Conservation (phyloP, 2,329 filamentous ascomycete genomes). For the Aspergillus unguis region DNA sequence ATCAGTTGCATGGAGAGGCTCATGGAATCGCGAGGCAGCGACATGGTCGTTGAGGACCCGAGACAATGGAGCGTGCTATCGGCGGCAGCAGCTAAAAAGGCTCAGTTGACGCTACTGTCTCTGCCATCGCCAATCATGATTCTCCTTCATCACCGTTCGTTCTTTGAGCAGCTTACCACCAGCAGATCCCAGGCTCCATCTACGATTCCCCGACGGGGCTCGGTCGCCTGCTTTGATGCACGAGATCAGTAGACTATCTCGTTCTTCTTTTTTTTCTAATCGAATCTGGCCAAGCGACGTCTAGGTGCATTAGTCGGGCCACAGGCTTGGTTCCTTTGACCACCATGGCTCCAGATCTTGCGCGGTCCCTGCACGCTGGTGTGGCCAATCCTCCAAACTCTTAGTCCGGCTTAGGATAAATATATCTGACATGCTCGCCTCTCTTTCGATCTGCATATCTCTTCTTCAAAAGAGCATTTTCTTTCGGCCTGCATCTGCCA, state of each 20-base stretch:
- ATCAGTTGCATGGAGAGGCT: conserved; percentile 8
- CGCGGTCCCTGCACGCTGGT: conserved; percentile 5
- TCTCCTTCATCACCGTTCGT: conserved; percentile 8
- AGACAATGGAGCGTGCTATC: conserved; percentile 23
- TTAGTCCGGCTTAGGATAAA: not conserved
- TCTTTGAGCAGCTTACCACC: conserved; percentile 18
- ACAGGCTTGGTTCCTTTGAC: conserved; percentile 5
- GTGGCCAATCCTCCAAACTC: conserved; percentile 5
- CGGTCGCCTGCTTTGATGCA: conserved; percentile 10
- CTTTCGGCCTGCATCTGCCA: not conserved
- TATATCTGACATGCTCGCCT: conserved; percentile 8
- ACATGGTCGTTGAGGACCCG: conserved; percentile 20
- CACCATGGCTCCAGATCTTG: conserved; percentile 12
- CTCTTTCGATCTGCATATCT: conserved; percentile 7
- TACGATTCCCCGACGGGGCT: conserved; percentile 11
- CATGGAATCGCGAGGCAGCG: not conserved
- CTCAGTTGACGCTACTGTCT: conserved; percentile 7
- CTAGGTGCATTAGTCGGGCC: conserved; percentile 3
- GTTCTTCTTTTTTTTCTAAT: conserved; percentile 1
- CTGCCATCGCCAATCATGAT: conserved; percentile 3
- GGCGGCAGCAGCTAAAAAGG: conserved; percentile 18
- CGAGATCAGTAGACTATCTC: conserved; percentile 11
- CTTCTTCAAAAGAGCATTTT: conserved; percentile 4
- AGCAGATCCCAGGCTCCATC: conserved; percentile 14
- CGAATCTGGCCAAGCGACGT: not conserved